Evolutionary conservation across 768 basidiomycete species (phyloP).

Genomic region (Lanmaoa pseudosensibilis): DNA sequence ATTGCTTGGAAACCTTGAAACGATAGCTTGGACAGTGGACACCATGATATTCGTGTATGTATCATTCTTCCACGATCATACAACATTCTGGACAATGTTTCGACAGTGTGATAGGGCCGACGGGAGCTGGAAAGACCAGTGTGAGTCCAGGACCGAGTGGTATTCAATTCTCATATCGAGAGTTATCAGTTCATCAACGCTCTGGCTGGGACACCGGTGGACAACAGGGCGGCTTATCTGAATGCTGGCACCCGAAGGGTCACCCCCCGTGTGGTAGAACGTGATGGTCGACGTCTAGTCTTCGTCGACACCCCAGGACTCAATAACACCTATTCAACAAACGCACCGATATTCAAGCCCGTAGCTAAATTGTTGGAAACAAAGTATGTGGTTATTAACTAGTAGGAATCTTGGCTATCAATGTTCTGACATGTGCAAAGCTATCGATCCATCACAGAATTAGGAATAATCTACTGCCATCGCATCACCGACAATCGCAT

Average conservation of each 20-base stretch:
- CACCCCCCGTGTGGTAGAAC: neutral
- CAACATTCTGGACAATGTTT: neutral
- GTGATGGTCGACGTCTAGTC: neutral
- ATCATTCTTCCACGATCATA: neutral
- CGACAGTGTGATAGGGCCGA: neutral
- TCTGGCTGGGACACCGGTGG: neutral
- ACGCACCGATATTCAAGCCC: neutral
- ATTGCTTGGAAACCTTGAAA: neutral
- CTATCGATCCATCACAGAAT: neutral
- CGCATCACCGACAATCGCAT: constrained; percentile 10
- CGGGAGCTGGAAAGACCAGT: constrained; percentile 8
- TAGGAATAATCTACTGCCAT: constrained; percentile 7
- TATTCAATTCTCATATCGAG: neutral
- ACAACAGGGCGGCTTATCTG: neutral
- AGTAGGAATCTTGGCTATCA: neutral
- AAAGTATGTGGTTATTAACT: neutral
- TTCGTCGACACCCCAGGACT: constrained; percentile 9
- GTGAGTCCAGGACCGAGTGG: neutral
- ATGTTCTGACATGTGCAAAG: neutral
- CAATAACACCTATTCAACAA: neutral
- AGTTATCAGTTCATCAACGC: constrained; percentile 4
- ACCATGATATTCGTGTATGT: constrained; percentile 10
- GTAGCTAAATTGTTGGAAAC: neutral
- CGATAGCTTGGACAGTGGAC: neutral
- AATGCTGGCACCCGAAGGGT: neutral